Evolutionary conservation across 2,329 filamentous ascomycete genomes (phyloP), one percentile per base, ranked within the genome.

Genomic region (Pezizomycotina sp.): DNA sequence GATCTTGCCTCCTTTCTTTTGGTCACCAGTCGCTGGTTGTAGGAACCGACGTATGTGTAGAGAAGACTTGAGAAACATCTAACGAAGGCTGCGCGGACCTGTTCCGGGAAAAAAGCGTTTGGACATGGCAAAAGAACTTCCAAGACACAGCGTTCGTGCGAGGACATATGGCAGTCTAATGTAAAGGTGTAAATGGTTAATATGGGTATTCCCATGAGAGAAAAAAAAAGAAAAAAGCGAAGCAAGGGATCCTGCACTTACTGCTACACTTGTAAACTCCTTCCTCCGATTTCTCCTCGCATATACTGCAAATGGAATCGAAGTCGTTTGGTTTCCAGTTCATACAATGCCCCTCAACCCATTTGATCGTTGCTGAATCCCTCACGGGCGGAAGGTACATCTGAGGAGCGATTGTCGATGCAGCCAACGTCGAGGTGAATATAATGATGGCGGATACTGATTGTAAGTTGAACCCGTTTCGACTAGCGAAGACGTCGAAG

Each of bases 321-420:
- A 60, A 59, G 48, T 84, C 77, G 10, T 65, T 60, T 1, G 62
- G 52, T 34, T 64, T 63, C 63, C 71, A 77, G 42, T 74, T 68
- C 58, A 89, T 69, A 56, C 77, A 84, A 59, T 89, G 80, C 0
- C 80, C 80, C 56, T 89, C 80, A 1, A 82, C 76, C 80, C 80
- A 89, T 30, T 81, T 72, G 0, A 69, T 80, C 1, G 73, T 80
- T 30, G 83, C 77, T 0, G 78, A 82, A 52, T 86, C 81, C 29
- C 65, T 64, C 5, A 86, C 79, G 1, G 77, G 77, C 51, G 84
- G 78, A 44, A 83, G 68, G 42, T 81, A 68, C 68, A 83, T 77
- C 50, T 74, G 78, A 22, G 81, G 80, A 79, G 89, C 84, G 49
- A 89, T 74, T 2, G 80, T 89, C 5, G 78, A 84, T 5, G 80